Base-by-base conservation (phyloP, 2,329 filamentous ascomycete species). In the Aspergillus neotritici region DNA sequence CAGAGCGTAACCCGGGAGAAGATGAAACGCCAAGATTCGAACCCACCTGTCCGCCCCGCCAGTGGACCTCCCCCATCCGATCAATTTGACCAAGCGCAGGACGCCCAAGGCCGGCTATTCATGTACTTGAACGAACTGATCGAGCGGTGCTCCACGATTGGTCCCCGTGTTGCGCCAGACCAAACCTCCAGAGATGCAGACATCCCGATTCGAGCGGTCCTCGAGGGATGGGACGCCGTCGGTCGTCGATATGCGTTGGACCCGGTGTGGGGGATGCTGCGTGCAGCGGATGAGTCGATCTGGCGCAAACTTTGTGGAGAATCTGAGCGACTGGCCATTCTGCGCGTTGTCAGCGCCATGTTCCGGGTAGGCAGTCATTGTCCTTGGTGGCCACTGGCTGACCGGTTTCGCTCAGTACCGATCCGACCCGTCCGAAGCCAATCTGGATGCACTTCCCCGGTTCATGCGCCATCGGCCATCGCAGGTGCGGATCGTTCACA, bases 381-480 rank as follows among this genome's bases (percentile, higher is more conserved):
- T 41, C 40, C 43, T 49, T 17, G 37, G 47, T 8, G 47, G 37
- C 32, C n/a, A 41, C 42, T 13, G n/a, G 8, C 12, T 29, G 21
- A 25, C 7, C 21, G 3, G 7, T 25, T 8, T 25, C 7, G 21
- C 9, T 25, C 7, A 47, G 44, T 44, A 47, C 13, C 38, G 40
- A 7, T 25, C 41, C 2, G 40, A 47, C 12, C 47, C 41, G 3
- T 47, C 47, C 2, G 44, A 49, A 29, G 1, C 28, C 3, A 44
- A 42, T 14, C 21, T 37, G 1, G 17, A 16, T 4, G 30, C 37
- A n/a, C 47, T 49, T 12, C 47, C 47, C 4, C 30, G 30, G 3
- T 49, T 44, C 9, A 49, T 47, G 47, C 34, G 44, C 15, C 44
- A 44, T 16, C 38, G 41, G 8, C 44, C 47, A 4, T 49, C 44